phyloP scores from a whole-genome alignment of 2,329 filamentous ascomycete species.

The Thielaviopsis populi region DNA sequence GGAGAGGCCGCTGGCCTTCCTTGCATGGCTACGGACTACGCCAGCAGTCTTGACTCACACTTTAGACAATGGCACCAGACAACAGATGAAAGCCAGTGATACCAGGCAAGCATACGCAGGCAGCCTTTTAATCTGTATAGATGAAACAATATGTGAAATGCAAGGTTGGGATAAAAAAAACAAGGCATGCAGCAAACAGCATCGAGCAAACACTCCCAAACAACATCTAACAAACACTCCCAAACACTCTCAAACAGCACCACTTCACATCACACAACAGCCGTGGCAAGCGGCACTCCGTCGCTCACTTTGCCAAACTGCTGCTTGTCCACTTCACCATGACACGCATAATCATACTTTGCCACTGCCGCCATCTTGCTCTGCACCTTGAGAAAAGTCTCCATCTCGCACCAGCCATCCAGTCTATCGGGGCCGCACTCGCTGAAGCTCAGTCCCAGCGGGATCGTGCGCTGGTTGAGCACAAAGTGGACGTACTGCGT shows the following conservation, averaged over 20 bases:
- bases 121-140: not conserved
- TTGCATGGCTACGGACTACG: not conserved
- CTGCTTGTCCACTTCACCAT: slow-evolving; percentile 34
- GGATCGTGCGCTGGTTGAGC: slow-evolving; percentile 58
- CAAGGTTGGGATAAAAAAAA: not conserved
- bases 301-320: slow-evolving; percentile 29
- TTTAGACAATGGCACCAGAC: not conserved
- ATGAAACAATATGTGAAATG: not conserved
- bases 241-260: slow-evolving; percentile 16
- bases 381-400: slow-evolving; percentile 50
- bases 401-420: slow-evolving; percentile 65
- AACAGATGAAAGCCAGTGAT: not conserved
- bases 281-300: slow-evolving; percentile 23
- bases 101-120: not conserved
- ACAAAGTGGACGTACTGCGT: slow-evolving; percentile 62
- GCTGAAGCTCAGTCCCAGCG: slow-evolving; percentile 49
- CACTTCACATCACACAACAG: slow-evolving; percentile 20
- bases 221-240: slow-evolving; percentile 14
- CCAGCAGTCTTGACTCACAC: not conserved
- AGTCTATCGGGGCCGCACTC: slow-evolving; percentile 46
- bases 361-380: slow-evolving; percentile 42
- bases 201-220: slow-evolving; percentile 14
- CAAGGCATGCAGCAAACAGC: not conserved
- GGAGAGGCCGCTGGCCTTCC: not conserved
- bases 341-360: slow-evolving; percentile 51